These are phyloP conservation scores for Cercospora beticola DNA, from an alignment of 2,329 filamentous ascomycete genomes.

Conservation along the genomic window DNA sequence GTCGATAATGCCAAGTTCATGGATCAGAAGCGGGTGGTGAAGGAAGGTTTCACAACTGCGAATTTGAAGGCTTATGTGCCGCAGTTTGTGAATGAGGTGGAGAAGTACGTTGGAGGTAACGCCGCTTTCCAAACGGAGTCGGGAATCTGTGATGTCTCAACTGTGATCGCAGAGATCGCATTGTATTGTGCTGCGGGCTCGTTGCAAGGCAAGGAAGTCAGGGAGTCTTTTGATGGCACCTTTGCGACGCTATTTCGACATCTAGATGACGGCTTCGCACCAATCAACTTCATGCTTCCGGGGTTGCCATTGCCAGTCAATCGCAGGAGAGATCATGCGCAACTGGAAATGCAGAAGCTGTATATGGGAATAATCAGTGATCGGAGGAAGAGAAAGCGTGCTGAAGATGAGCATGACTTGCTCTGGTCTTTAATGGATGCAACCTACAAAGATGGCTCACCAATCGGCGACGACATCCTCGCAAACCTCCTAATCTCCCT, in stretches of 20 bases:
- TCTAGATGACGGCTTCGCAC: slow-evolving; percentile 86
- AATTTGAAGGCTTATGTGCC: slow-evolving; percentile 74
- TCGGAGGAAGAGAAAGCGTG: slow-evolving; percentile 56
- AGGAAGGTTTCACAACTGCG: slow-evolving; percentile 72
- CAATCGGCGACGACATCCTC: slow-evolving; percentile 80
- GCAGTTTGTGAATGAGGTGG: slow-evolving; percentile 73
- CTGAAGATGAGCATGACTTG: slow-evolving; percentile 62
- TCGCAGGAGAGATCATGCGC: slow-evolving; percentile 74
- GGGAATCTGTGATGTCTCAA: slow-evolving; percentile 69
- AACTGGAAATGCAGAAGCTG: slow-evolving; percentile 74
- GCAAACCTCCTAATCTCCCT: slow-evolving; percentile 93
- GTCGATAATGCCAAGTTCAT: slow-evolving; percentile 88
- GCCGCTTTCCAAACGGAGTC: slow-evolving; percentile 38
- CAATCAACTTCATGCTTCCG: slow-evolving; percentile 85
- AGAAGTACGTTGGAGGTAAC: slow-evolving; percentile 67
- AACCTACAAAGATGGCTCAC: slow-evolving; percentile 76
- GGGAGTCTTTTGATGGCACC: slow-evolving; percentile 73
- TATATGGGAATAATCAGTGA: slow-evolving; percentile 80
- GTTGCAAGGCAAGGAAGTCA: slow-evolving; percentile 80
- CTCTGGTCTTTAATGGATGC: slow-evolving; percentile 87
- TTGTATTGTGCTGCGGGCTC: slow-evolving; percentile 86
- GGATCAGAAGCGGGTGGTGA: slow-evolving; percentile 93
- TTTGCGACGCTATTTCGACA: slow-evolving; percentile 84
- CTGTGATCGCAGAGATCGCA: slow-evolving; percentile 79
- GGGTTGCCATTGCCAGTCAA: slow-evolving; percentile 90